A percentile compares a stretch with the other conserved stretches of the same genome.
phyloP scores from a whole-genome alignment of 805 yeast genomes.

The Spathaspora sp. region DNA sequence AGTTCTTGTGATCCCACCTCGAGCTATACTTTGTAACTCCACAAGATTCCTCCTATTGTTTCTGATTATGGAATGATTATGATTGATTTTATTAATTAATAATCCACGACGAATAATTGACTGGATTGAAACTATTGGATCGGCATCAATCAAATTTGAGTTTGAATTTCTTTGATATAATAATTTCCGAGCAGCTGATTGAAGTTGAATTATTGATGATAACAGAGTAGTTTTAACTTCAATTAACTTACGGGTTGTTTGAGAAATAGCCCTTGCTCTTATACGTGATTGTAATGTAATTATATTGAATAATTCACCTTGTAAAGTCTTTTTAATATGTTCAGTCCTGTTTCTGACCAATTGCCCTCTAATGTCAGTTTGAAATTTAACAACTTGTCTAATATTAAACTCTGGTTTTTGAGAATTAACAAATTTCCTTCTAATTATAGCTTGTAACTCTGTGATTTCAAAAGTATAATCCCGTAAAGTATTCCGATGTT shows the following conservation, averaged over 20 bases:
- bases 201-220: constrained; percentile 21
- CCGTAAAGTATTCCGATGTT: constrained; percentile 31
- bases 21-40: constrained; percentile 41
- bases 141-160: constrained; percentile 14
- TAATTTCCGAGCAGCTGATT: constrained; percentile 25
- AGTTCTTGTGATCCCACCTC: constrained; percentile 45
- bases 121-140: constrained; percentile 31
- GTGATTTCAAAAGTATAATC: constrained; percentile 28
- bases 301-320: constrained; percentile 14
- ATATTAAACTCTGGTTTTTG: constrained; percentile 10
- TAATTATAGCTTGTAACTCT: constrained; percentile 37
- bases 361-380: constrained; percentile 42
- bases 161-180: constrained; percentile 16
- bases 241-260: constrained; percentile 18
- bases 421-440: constrained; percentile 18
- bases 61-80: constrained; percentile 6
- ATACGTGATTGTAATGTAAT: constrained; percentile 34
- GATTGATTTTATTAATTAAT: constrained; percentile 23
- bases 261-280: constrained; percentile 9
- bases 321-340: constrained; percentile 8
- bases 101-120: constrained; percentile 35
- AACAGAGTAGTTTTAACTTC: constrained; percentile 19
- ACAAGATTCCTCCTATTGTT: constrained; percentile 7
- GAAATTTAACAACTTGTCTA: constrained; percentile 27
- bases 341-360: constrained; percentile 21